A percentile compares a stretch with the other conserved stretches of the same genome.
Conservation (phyloP, 2,329 filamentous ascomycete species). For the Fusarium setosum region DNA sequence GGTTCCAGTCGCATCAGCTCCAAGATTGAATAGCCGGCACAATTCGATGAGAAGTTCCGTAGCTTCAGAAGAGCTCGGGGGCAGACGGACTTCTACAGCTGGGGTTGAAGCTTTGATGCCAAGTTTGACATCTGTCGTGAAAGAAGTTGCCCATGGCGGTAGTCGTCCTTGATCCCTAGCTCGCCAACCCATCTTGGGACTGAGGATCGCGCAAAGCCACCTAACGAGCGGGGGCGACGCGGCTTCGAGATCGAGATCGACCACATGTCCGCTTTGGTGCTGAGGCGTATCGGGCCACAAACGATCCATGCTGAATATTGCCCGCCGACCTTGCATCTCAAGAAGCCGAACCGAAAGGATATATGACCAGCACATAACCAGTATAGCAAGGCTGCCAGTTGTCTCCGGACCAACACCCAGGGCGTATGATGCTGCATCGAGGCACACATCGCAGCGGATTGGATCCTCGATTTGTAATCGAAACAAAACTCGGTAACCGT, state of each 20-base stretch:
- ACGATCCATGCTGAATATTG: neutral
- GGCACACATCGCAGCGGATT: neutral
- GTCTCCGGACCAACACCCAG: neutral
- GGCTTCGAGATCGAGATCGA: neutral
- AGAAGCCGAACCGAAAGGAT: conserved; percentile 5
- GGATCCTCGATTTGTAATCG: neutral
- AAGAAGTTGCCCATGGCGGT: neutral
- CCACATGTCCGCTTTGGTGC: neutral
- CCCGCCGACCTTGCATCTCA: conserved; percentile 7
- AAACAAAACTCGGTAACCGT: neutral
- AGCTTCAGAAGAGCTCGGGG: conserved; percentile 1
- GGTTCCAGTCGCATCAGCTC: too few species aligned
- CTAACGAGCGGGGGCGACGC: neutral
- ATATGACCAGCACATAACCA: conserved; percentile 16
- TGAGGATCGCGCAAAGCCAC: conserved; percentile 8
- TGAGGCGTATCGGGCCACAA: neutral
- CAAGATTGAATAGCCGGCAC: conserved; percentile 2
- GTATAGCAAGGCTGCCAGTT: neutral
- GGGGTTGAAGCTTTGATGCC: neutral
- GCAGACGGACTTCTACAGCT: neutral
- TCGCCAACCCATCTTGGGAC: conserved; percentile 1
- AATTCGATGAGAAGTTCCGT: conserved; percentile 15
- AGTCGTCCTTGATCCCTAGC: neutral
- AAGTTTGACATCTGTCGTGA: neutral
- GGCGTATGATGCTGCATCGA: neutral